Percentiles rank a stretch among this genome's conserved stretches.
Conservation (phyloP, 495 filamentous ascomycete species). For the Xylaria telfairii region DNA sequence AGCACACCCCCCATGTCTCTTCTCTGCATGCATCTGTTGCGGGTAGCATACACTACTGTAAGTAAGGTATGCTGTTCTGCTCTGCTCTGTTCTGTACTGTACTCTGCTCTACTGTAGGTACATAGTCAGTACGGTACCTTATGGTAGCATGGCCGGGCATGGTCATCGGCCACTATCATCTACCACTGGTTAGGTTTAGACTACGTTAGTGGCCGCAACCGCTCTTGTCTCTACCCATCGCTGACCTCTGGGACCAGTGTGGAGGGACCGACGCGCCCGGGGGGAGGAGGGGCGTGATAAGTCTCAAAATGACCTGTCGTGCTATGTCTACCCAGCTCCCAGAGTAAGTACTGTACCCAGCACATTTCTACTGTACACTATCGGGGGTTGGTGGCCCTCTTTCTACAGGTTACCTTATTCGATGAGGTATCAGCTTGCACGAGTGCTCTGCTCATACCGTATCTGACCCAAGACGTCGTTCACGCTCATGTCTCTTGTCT, state of each 20-base stretch:
- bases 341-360: slow-evolving; percentile 4
- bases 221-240: slow-evolving; percentile 1
- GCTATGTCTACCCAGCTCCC: background rate
- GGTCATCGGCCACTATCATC: background rate
- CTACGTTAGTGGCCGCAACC: background rate
- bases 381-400: slow-evolving; percentile 21
- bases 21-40: slow-evolving; percentile 33
- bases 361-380: no score
- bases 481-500: slow-evolving; percentile 14
- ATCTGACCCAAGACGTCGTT: slow-evolving; percentile 17
- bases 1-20: slow-evolving; percentile 34
- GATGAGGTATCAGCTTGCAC: slow-evolving; percentile 16
- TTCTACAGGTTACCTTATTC: slow-evolving; percentile 15
- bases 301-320: slow-evolving; percentile 24
- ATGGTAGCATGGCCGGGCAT: background rate
- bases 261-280: slow-evolving; percentile 28
- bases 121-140: background rate
- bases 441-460: slow-evolving; percentile 13
- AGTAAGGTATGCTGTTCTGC: background rate
- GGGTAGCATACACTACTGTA: background rate
- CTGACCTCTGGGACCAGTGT: slow-evolving; percentile 29
- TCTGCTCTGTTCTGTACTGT: no score
- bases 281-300: slow-evolving; percentile 23
- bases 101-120: no score
- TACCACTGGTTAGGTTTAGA: background rate